Evolutionary conservation across 2,329 filamentous ascomycete genomes (phyloP).

Genomic region (Podosphaera xanthii): DNA sequence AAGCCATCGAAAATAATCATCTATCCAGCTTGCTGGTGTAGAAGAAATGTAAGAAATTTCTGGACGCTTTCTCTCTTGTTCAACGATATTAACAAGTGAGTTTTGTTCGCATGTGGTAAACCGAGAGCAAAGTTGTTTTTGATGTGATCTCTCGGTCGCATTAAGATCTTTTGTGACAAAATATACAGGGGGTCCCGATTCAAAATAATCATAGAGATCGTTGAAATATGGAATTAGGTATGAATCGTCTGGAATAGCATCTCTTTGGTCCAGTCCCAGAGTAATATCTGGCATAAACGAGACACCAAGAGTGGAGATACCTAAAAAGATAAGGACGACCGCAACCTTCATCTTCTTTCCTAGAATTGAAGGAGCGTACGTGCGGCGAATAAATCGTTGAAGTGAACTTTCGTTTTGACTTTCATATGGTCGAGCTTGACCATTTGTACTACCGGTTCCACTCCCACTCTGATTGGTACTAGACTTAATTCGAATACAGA

Average conservation of each 20-base stretch:
- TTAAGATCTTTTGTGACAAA: constrained; percentile 76
- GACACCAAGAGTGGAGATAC: constrained; percentile 64
- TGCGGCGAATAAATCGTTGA: constrained; percentile 73
- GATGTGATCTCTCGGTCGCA: constrained; percentile 48
- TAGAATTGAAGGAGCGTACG: constrained; percentile 64
- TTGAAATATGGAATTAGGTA: constrained; percentile 95
- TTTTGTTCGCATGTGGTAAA: constrained; percentile 72
- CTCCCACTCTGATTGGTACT: constrained; percentile 43
- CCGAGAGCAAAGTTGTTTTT: constrained; percentile 71
- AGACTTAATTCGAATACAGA: constrained; percentile 63
- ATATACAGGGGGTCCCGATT: constrained; percentile 80
- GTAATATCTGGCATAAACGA: constrained; percentile 67
- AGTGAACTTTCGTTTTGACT: constrained; percentile 64
- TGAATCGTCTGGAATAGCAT: constrained; percentile 79
- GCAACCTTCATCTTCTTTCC: constrained; percentile 56
- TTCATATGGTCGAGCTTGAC: constrained; percentile 15
- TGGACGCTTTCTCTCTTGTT: constrained; percentile 79
- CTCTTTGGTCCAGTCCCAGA: constrained; percentile 79
- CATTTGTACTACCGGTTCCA: constrained; percentile 34
- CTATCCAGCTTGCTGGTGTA: constrained; percentile 83
- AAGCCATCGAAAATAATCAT: constrained; percentile 93
- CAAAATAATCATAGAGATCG: constrained; percentile 81
- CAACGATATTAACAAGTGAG: constrained; percentile 72
- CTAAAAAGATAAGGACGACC: constrained; percentile 64
- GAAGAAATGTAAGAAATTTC: constrained; percentile 74